phyloP scores from a whole-genome alignment of 441 rosid species.

The Gossypium schwendimanii region DNA sequence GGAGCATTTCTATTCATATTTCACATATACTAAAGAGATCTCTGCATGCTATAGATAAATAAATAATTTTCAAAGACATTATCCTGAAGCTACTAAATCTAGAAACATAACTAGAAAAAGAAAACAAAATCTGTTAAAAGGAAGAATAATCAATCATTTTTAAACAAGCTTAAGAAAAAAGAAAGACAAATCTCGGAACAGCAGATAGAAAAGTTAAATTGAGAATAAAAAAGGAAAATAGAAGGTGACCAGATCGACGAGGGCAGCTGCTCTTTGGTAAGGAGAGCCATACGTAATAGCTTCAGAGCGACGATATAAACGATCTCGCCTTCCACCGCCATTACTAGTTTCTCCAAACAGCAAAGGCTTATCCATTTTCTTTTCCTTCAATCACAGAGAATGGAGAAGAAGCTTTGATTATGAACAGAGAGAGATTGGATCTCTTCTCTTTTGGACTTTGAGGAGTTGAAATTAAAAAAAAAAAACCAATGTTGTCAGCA shows the following conservation, averaged over 20 bases:
- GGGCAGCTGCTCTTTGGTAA: slow-evolving; percentile 88
- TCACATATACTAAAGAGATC: not conserved
- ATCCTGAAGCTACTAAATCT: not conserved
- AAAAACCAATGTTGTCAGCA: not conserved
- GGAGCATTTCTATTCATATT: not conserved
- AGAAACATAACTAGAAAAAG: not conserved
- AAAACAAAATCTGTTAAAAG: not conserved
- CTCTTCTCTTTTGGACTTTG: not conserved
- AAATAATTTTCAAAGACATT: not conserved
- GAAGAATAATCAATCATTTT: not conserved
- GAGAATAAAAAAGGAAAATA: not conserved
- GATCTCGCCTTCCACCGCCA: slow-evolving; percentile 22
- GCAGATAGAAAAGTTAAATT: not conserved
- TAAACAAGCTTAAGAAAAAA: not conserved
- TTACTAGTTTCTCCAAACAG: slow-evolving; percentile 43
- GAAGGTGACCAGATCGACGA: slow-evolving; percentile 79
- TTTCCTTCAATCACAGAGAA: no score
- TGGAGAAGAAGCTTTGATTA: not conserved
- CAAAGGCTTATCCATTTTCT: slow-evolving; percentile 48
- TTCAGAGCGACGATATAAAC: slow-evolving; percentile 50
- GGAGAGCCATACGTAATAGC: slow-evolving; percentile 74
- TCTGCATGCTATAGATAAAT: not conserved
- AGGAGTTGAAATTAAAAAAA: not conserved
- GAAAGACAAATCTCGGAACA: not conserved
- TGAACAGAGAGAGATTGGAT: not conserved